A percentile compares a stretch with the other conserved stretches of the same genome.
These are phyloP conservation scores for Isatis lusitanica DNA, from an alignment of 441 rosid genomes.

Conservation along the genomic window DNA sequence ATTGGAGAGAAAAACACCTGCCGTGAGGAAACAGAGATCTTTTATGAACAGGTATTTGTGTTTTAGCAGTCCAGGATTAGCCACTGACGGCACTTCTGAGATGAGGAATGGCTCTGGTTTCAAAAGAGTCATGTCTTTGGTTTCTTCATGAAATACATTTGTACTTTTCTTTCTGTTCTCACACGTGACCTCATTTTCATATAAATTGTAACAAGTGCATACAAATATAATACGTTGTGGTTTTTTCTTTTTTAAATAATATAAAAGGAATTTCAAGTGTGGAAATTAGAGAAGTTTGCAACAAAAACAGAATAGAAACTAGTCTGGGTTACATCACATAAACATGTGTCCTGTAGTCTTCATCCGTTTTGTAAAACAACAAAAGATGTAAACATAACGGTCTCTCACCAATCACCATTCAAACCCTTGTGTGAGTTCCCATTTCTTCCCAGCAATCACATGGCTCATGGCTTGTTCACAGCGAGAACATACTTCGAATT, in stretches of 20 bases:
- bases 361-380: no score
- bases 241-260: background rate
- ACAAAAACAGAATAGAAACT: background rate
- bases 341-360: background rate
- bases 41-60: slow-evolving; percentile 71
- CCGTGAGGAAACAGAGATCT: slow-evolving; percentile 35
- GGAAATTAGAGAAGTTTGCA: background rate
- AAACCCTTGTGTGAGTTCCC: background rate
- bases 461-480: slow-evolving; percentile 12
- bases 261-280: background rate
- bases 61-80: slow-evolving; percentile 68
- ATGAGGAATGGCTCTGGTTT: slow-evolving; percentile 31
- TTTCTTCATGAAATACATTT: slow-evolving; percentile 30
- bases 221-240: background rate
- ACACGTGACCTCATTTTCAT: slow-evolving; percentile 1
- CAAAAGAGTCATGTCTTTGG: slow-evolving; percentile 50
- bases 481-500: slow-evolving; percentile 6
- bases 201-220: background rate
- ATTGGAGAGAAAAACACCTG: slow-evolving; percentile 18
- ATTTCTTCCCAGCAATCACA: slow-evolving; percentile 19
- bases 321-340: background rate
- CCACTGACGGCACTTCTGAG: slow-evolving; percentile 43
- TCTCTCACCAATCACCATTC: background rate
- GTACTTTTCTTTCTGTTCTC: background rate
- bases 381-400: background rate